Evolutionary conservation across 1,139 yeast species (phyloP), one percentile per base, ranked within the genome.

Genomic region (Protomyces arabidopsidicola): DNA sequence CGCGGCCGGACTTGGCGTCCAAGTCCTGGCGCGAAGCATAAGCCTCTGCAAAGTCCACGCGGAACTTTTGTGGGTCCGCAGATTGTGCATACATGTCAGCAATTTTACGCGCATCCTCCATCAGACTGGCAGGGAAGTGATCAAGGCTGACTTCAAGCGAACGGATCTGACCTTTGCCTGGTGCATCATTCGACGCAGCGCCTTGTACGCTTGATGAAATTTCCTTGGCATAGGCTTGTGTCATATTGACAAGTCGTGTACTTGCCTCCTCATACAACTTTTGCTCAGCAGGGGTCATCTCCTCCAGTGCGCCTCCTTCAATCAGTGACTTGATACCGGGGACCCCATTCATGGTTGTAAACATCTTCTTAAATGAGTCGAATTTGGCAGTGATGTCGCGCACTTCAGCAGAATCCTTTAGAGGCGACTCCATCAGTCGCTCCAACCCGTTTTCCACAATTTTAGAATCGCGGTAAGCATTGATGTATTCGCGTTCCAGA

Each of bases 201-300:
- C 16, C 18, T 18, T n/a, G 48, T 10, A 16, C 12, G 24, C 48
- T 18, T 10, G 48, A 4, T 1, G 48, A 42, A 9, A 42, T 42
- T 9, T 42, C 48, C 48, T 42, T 52, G 12, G 35, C 55, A 31
- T 51, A 58, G 10, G 51, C 39, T 20, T 58, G 62, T 6, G 56
- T 58, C 62, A 58, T 58, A 2, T 50, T 50, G 34, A 56, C 55
- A 4, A 58, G 45, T 5, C 62, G 55, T 2, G 34, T 56, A 10
- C 56, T 55, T 39, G 62, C 62, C 42, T 58, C 62, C n/a, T 58
- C 52, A 16, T 58, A 58, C 45, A 58, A n/a, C 18, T 50, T 18
- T 39, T 50, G 45, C 56, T 58, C 62, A 16, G 53, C 62, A 12
- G 56, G 22, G 2, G 56, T 58, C 20, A 58, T 48, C 27, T 58